These are phyloP conservation scores for Spergularia marina DNA, from an alignment of 148 eudicot genomes.

Conservation along the genomic window DNA sequence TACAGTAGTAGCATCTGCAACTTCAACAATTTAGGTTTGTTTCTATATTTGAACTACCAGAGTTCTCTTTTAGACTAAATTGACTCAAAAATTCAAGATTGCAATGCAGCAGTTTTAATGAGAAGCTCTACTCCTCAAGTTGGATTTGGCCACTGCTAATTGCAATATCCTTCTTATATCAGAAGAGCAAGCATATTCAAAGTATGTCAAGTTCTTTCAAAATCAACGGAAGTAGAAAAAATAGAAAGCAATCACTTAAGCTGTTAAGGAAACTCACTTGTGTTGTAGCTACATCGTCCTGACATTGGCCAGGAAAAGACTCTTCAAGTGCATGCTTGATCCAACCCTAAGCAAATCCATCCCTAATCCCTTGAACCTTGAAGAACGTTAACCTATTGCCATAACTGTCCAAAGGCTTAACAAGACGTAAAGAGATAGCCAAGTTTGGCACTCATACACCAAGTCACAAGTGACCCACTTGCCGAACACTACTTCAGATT, in stretches of 20 bases:
- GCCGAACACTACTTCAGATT: no score
- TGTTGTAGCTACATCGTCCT: neutral
- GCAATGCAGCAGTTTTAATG: neutral
- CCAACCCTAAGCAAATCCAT: neutral
- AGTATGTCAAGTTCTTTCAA: neutral
- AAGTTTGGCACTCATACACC: neutral
- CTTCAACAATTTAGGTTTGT: neutral
- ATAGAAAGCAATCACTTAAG: neutral
- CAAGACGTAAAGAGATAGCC: neutral
- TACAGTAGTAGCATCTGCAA: neutral
- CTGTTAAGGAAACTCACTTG: conserved; percentile 3
- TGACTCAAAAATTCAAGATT: neutral
- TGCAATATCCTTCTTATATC: neutral
- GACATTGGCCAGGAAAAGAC: neutral
- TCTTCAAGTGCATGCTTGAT: neutral
- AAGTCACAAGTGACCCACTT: no score
- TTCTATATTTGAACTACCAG: neutral
- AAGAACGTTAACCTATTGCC: neutral
- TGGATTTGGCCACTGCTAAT: neutral
- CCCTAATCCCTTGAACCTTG: neutral
- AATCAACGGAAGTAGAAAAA: no score
- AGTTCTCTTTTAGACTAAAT: neutral
- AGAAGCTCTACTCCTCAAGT: neutral
- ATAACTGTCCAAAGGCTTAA: neutral
- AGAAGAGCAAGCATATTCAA: neutral